phyloP scores from a whole-genome alignment of 768 basidiomycete species.

The Multifurca ochricompacta region DNA sequence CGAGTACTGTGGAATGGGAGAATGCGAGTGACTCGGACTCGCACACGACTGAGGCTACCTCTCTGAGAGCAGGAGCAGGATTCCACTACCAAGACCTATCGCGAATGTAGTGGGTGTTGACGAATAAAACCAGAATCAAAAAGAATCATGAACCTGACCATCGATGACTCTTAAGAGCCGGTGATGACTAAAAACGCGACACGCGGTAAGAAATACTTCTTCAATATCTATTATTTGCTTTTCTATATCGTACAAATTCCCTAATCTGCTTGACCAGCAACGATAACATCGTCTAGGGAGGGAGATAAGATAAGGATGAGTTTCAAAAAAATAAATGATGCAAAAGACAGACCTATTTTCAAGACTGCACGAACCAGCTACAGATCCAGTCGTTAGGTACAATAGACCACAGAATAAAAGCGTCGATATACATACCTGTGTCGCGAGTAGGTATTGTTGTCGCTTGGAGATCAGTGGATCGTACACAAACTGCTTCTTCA shows the following conservation, averaged over 20 bases:
- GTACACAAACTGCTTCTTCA: constrained; percentile 96
- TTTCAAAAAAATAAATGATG: background rate
- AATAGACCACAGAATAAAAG: background rate
- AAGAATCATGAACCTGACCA: too few relatives aligned
- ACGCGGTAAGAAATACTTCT: background rate
- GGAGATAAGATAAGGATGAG: background rate
- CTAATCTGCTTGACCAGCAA: constrained; percentile 61
- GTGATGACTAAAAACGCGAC: background rate
- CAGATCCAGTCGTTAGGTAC: constrained; percentile 7
- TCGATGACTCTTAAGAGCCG: too few relatives aligned
- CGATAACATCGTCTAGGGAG: constrained; percentile 66
- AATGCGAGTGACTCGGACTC: too few relatives aligned
- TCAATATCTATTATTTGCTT: background rate
- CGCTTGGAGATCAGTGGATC: constrained; percentile 96
- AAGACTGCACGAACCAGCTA: constrained; percentile 80
- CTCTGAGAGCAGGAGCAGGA: too few relatives aligned
- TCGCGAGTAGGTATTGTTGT: constrained; percentile 95
- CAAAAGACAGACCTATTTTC: constrained; percentile 61
- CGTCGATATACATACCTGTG: constrained; percentile 52
- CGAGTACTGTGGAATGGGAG: too few relatives aligned
- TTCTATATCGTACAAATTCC: constrained; percentile 15
- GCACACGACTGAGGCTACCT: too few relatives aligned
- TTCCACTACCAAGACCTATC: too few relatives aligned
- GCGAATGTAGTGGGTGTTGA: too few relatives aligned
- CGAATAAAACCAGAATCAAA: too few relatives aligned